These are phyloP conservation scores for Anthracocystis walkeri DNA, from an alignment of 1,284 basidiomycete species.

Conservation along the genomic window DNA sequence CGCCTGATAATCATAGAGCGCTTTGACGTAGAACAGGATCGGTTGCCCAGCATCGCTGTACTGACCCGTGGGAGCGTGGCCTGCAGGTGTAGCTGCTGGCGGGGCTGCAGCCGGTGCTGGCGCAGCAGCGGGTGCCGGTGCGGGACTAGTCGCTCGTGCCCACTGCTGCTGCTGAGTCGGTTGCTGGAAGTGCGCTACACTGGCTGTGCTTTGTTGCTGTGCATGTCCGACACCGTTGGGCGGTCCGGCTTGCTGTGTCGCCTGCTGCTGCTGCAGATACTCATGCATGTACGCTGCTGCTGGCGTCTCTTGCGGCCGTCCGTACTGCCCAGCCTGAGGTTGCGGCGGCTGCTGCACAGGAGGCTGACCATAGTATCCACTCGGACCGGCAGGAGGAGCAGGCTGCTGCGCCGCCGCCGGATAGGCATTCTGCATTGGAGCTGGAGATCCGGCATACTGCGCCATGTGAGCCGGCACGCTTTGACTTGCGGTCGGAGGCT, in stretches of 20 bases:
- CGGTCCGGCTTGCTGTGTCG: conserved; percentile 43
- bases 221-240: conserved; percentile 27
- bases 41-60: conserved; percentile 82
- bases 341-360: conserved; percentile 48
- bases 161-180: conserved; percentile 39
- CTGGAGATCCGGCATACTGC: conserved; percentile 29
- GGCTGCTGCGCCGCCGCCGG: conserved; percentile 15
- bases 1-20: conserved; percentile 89
- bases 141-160: conserved; percentile 35
- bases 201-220: conserved; percentile 31
- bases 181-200: conserved; percentile 32
- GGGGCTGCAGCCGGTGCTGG: conserved; percentile 32
- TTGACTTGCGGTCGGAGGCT: conserved; percentile 36
- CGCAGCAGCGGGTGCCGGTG: conserved; percentile 30
- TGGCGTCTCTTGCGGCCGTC: conserved; percentile 50
- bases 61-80: conserved; percentile 75
- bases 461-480: conserved; percentile 45
- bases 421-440: conserved; percentile 25
- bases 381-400: conserved; percentile 48
- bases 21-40: conserved; percentile 82
- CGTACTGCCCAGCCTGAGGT: conserved; percentile 15
- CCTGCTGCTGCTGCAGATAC: conserved; percentile 62
- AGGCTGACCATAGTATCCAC: conserved; percentile 44
- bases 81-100: conserved; percentile 47
- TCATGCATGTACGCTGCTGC: conserved; percentile 68